Evolutionary conservation across 2,329 filamentous ascomycete species (phyloP), one percentile per base, ranked within the genome.

Genomic region (Mycosphaerella arachidis): DNA sequence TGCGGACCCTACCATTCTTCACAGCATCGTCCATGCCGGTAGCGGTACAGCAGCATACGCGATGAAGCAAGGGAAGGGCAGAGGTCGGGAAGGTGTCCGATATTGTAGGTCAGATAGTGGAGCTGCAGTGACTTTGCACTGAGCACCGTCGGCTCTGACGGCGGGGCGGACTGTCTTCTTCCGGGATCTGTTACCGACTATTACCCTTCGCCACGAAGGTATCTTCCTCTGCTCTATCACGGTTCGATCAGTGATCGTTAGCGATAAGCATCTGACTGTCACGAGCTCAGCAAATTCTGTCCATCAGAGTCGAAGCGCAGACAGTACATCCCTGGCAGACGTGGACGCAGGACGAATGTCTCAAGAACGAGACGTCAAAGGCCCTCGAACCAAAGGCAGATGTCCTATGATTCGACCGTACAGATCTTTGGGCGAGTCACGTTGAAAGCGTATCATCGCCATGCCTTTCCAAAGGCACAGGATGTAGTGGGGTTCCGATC

Each of bases 1-100:
- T 61, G n/a, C 59, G 55, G 27, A 58, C 50, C 29, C 58, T 55
- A 31, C 58, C 58, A 18, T 31, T 29, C 31, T 53, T 51, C 46
- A 50, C 46, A 6, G 12, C 46, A 27, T 50, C 46, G 20, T 50
- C 46, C 46, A 50, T 50, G 13, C 46, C 29, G 46, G 46, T n/a
- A 13, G 20, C 29, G 46, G 46, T n/a, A 13, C 24, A 50, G 40
- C 3, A 43, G 40, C 40, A n/a, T 43, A n/a, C 20, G 13, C 9
- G 20, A n/a, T 29, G 4, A 13, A 27, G 46, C 46, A 29, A 52
- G 40, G 33, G 24, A 45, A 29, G 55, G 33, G 35, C 6, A 33
- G 45, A 27, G 43, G 33, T 24, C 55, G 55, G 55, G 18, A 30
- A 50, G 46, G 46, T 29, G 46, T 27, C 20, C 24, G 46, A 29